Base-by-base conservation (phyloP, 1,139 yeast genomes). In the Meyerozyma smithsonii region DNA sequence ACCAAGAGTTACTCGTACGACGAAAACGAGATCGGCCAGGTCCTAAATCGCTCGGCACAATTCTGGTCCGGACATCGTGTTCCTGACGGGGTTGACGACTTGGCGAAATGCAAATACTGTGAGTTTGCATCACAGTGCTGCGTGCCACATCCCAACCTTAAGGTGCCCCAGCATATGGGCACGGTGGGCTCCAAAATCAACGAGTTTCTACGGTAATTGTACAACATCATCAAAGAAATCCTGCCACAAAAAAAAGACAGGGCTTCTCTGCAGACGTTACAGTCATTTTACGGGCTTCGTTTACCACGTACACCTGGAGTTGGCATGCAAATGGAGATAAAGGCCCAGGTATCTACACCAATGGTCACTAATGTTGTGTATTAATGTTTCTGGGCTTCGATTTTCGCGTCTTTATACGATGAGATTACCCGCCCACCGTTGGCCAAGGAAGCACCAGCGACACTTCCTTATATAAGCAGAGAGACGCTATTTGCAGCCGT, bases 51-150 rank as follows among this genome's bases (percentile, higher is more conserved):
- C 8, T 66, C 81, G 4, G 46, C 73, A 37, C 48, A 53, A 12
- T 75, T 79, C 46, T 81, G 87, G 86, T 62, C 64, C 46, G 87
- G 87, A 0, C 47, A 56, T 17, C 57, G 80, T 32, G 50, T 52
- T 4, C 82, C 86, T 0, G 45, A 46, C 4, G 65, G 62, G 12
- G 69, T 73, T 0, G 41, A 51, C 34, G 59, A 69, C 57, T 12
- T 66, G 46, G 46, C 50, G n/a, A 62, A 56, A 40, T 81, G 88
- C 54, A 63, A 59, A n/a, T 59, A 57, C 40, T 82, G 89, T 59
- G 79, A 73, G 15, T 81, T 74, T 51, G 60, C 61, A 32, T 39
- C 51, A 5, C 54, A 54, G 35, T 71, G 77, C 45, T 39, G 54
- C 3, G 54, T 66, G 10, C 67, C 72, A 3, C 64, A 64, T 36